A percentile compares a stretch with the other conserved stretches of the same genome.
These are phyloP conservation scores for Trifolium dubium DNA, from an alignment of 306 rosid species.

Conservation along the genomic window DNA sequence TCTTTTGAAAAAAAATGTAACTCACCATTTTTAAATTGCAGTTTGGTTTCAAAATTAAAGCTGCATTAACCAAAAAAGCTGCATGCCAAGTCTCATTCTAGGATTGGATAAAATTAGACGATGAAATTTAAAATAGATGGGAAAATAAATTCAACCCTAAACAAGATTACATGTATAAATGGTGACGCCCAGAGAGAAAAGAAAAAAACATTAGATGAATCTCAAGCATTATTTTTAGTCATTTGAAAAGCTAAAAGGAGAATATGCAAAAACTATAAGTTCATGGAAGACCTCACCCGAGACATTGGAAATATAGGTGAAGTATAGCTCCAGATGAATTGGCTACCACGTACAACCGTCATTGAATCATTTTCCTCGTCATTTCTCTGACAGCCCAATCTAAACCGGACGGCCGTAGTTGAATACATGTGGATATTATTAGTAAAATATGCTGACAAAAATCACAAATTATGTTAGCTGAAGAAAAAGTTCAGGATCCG, in stretches of 20 bases:
- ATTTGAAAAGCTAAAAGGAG: conserved; percentile 6
- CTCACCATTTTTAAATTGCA: too few species aligned
- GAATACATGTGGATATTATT: conserved; percentile 62
- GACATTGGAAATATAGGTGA: too few species aligned
- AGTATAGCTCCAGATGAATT: too few species aligned
- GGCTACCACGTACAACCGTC: conserved; percentile 16
- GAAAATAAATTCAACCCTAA: conserved; percentile 9
- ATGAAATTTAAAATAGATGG: too few species aligned
- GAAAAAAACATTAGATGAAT: neutral
- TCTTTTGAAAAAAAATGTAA: too few species aligned
- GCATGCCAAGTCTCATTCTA: too few species aligned
- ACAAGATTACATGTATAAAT: neutral
- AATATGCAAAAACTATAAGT: conserved; percentile 19
- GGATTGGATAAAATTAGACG: too few species aligned
- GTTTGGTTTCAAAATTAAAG: too few species aligned
- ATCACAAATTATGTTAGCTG: too few species aligned
- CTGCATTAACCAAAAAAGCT: too few species aligned
- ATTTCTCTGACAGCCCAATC: conserved; percentile 51
- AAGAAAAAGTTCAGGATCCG: conserved; percentile 35
- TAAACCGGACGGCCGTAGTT: conserved; percentile 62
- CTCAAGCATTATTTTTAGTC: conserved; percentile 10
- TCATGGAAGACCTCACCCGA: conserved; percentile 47
- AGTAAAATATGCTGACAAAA: conserved; percentile 64
- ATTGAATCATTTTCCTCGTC: conserved; percentile 10
- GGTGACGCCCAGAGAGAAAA: neutral